Evolutionary conservation across 495 filamentous ascomycete genomes (phyloP), one percentile per base, ranked within the genome.

Genomic region (Arthonia radiata): DNA sequence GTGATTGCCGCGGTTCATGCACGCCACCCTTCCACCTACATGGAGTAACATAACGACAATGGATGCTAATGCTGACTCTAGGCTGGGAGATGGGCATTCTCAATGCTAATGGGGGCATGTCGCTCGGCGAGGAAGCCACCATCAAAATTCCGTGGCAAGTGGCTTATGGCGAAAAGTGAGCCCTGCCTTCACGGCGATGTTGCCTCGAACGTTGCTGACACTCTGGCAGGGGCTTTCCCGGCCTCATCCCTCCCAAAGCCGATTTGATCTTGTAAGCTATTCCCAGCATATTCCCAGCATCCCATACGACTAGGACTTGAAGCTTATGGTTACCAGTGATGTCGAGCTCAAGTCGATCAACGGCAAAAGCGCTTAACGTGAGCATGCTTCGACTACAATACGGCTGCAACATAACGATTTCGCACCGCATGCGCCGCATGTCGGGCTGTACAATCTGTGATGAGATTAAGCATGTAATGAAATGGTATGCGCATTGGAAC

Each of bases 81-180:
- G 78, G 79, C 24, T 90, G 79, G 79, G 79, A 90, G 34, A 67
- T 82, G 55, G 79, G 72, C 32, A 76, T 90, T 16, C 49, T 61
- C 13, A 36, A 23, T 19, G 29, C 31, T 8, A 32, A 37, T 12
- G 38, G 38, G 21, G 52, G 64, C 33, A 83, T 90, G 75, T 68
- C 56, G 35, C 52, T 79, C 6, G 79, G 79, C 35, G 77, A 89
- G 57, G 73, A 69, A 48, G 67, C 74, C 14, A 69, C 67, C 11
- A 50, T 90, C 33, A 74, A 67, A 18, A 86, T 86, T 36, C 58
- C 64, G 15, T 60, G 62, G 78, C 82, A 56, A 44, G 67, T 49
- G n/a, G 79, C 57, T 29, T 90, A 90, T 40, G 79, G 77, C 21
- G 39, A 58, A n/a, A 43, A 54, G 74, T 79, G 57, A 47, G 67